Evolutionary conservation across 176 grass and related monocot species (phyloP).

Genomic region (Typha latifolia): DNA sequence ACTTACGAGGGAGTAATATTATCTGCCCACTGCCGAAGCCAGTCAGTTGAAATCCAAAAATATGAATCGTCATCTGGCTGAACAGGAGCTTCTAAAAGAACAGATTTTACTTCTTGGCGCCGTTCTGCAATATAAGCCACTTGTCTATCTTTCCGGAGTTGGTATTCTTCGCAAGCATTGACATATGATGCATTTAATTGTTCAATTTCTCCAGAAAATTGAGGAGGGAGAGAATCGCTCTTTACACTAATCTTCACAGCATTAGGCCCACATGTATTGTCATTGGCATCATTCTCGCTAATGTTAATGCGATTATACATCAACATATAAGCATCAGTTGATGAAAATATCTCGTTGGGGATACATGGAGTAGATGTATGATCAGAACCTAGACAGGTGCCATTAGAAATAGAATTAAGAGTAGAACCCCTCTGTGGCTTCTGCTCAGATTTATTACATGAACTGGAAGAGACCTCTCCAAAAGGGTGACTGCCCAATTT

Average conservation of each 20-base stretch:
- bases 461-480: slow-evolving; percentile 55
- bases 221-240: slow-evolving; percentile 42
- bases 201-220: slow-evolving; percentile 64
- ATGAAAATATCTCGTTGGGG: slow-evolving; percentile 61
- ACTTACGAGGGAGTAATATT: slow-evolving; percentile 77
- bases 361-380: slow-evolving; percentile 17
- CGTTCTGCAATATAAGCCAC: slow-evolving; percentile 56
- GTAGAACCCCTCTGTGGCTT: slow-evolving; percentile 30
- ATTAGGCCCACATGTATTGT: slow-evolving; percentile 16
- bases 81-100: slow-evolving; percentile 68
- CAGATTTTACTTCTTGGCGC: slow-evolving; percentile 76
- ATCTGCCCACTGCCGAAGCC: slow-evolving; percentile 97
- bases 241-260: neutral
- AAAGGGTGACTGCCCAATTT: slow-evolving; percentile 83
- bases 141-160: slow-evolving; percentile 57
- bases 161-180: slow-evolving; percentile 65
- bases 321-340: slow-evolving; percentile 98
- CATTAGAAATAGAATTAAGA: slow-evolving; percentile 29
- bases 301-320: slow-evolving; percentile 67
- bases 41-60: slow-evolving; percentile 96
- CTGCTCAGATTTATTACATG: slow-evolving; percentile 46
- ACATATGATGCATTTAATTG: slow-evolving; percentile 49
- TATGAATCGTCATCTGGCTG: slow-evolving; percentile 50
- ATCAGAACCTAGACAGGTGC: slow-evolving; percentile 18
- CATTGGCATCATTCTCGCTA: slow-evolving; percentile 29